Evolutionary conservation across 148 eudicot genomes (phyloP).

Genomic region (Tetragonia tetragonoides): DNA sequence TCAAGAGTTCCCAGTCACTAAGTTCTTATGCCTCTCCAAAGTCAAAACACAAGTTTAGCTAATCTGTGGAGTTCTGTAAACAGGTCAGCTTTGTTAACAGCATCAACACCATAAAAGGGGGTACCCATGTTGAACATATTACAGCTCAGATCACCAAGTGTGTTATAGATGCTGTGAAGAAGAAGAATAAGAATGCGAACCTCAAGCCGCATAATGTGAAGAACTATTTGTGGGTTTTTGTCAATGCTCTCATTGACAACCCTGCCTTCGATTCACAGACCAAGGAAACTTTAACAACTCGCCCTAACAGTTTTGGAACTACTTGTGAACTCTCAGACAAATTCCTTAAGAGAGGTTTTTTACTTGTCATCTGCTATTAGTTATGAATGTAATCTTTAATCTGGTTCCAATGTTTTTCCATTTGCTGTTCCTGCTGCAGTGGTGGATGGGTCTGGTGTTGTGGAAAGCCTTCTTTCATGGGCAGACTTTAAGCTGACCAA

Average conservation of each 20-base stretch:
- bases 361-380: background rate
- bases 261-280: conserved; percentile 99
- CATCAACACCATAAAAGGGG: conserved; percentile 88
- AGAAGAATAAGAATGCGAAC: conserved; percentile 67
- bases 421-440: conserved; percentile 10
- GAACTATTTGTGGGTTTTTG: conserved; percentile 88
- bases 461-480: conserved; percentile 67
- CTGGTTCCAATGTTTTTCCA: background rate
- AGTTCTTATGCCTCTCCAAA: too few species aligned
- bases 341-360: conserved; percentile 78
- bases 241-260: conserved; percentile 94
- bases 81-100: conserved; percentile 97
- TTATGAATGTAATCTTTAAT: background rate
- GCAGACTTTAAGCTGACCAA: conserved; percentile 67
- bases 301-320: conserved; percentile 76
- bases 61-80: background rate
- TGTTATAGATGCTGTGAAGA: conserved; percentile 50
- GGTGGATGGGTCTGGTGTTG: conserved; percentile 56
- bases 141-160: conserved; percentile 64
- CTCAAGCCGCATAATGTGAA: conserved; percentile 71
- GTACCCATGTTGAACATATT: conserved; percentile 91
- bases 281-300: conserved; percentile 84
- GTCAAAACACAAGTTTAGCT: background rate
- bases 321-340: conserved; percentile 63
- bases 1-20: background rate